Evolutionary conservation across 139 green algal species (phyloP).

Genomic region (Picochlorum sp.): DNA sequence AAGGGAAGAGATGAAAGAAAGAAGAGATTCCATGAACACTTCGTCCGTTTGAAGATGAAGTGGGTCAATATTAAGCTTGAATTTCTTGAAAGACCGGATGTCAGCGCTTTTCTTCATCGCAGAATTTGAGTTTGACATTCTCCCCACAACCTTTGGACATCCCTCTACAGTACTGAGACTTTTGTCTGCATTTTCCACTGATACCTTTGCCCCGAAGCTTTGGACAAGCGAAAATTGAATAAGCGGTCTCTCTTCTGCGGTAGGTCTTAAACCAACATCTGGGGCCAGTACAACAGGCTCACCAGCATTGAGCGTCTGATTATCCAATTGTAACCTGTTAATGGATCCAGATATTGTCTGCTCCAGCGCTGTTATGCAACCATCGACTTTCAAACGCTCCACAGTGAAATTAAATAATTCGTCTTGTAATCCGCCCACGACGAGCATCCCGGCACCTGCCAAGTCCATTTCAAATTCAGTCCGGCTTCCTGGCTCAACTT

Average conservation of each 20-base stretch:
- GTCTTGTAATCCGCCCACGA: constrained; percentile 56
- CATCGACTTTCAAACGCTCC: constrained; percentile 17
- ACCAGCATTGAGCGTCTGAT: constrained; percentile 73
- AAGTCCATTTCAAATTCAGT: constrained; percentile 48
- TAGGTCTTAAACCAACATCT: constrained; percentile 16
- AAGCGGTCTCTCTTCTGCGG: constrained; percentile 20
- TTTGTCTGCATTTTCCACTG: background rate
- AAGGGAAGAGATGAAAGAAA: constrained; percentile 59
- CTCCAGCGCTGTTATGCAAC: constrained; percentile 11
- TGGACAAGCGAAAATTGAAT: constrained; percentile 37
- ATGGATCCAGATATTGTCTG: constrained; percentile 35
- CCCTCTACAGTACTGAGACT: background rate
- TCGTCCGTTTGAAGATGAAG: constrained; percentile 43
- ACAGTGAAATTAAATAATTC: constrained; percentile 77
- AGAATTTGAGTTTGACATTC: no score
- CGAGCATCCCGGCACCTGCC: constrained; percentile 44
- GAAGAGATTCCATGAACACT: constrained; percentile 66
- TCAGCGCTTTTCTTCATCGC: background rate
- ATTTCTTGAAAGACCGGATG: constrained; percentile 71
- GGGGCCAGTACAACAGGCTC: constrained; percentile 71
- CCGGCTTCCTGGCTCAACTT: constrained; percentile 28
- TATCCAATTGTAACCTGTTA: constrained; percentile 70
- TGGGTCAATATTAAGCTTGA: constrained; percentile 28
- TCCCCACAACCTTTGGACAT: background rate
- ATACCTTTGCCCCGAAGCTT: constrained; percentile 29